Conservation (phyloP, 768 basidiomycete genomes). For the Hygrocybe coccinea region DNA sequence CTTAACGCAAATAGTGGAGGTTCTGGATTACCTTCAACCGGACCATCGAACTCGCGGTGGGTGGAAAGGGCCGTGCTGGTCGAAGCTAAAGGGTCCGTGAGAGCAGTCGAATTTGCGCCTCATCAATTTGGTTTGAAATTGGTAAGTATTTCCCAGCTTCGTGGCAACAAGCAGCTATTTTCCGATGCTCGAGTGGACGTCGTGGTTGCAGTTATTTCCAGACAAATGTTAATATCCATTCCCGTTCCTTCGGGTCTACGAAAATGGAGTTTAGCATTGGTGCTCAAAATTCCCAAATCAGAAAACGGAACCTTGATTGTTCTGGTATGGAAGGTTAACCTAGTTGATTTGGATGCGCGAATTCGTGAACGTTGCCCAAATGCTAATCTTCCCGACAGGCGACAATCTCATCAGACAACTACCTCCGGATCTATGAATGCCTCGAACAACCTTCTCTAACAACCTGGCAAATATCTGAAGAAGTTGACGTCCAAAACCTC, state of each 20-base stretch:
- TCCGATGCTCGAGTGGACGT: too few species aligned
- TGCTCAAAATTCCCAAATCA: too few species aligned
- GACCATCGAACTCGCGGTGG: conserved; percentile 53
- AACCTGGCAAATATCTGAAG: conserved; percentile 73
- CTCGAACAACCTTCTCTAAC: conserved; percentile 68
- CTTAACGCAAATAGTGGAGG: conserved; percentile 23
- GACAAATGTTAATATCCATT: too few species aligned
- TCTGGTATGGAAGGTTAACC: too few species aligned
- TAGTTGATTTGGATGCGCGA: too few species aligned
- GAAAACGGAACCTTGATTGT: too few species aligned
- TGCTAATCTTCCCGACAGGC: conserved; percentile 49
- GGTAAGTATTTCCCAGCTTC: conserved; percentile 39
- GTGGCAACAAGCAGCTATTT: too few species aligned
- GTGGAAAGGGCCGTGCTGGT: conserved; percentile 66
- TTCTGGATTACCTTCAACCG: conserved; percentile 13
- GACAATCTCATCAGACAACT: conserved; percentile 81
- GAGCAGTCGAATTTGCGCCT: conserved; percentile 83
- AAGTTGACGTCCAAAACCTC: conserved; percentile 65
- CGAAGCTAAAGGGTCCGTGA: conserved; percentile 83
- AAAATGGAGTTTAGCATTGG: too few species aligned
- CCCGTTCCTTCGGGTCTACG: too few species aligned
- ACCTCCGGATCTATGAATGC: conserved; percentile 87
- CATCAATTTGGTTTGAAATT: conserved; percentile 84
- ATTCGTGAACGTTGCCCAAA: too few species aligned
- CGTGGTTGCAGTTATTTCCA: too few species aligned